Conservation (phyloP, 139 green algal species). For the Coelastrella sp. region DNA sequence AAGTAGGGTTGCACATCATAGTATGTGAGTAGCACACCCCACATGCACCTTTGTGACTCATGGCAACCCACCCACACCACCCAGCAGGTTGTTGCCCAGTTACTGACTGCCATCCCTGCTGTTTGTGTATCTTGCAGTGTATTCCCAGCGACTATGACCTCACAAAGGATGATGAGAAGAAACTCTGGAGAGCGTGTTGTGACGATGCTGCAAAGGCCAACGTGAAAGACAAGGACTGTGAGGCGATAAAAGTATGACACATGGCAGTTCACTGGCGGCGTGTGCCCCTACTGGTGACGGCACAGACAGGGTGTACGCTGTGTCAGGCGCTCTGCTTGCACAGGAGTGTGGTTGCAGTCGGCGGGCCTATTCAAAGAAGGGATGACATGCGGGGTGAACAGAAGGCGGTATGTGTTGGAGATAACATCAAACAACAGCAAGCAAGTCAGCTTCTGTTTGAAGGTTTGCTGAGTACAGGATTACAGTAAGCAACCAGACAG, state of each 20-base stretch:
- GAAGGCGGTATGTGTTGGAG: too few relatives aligned
- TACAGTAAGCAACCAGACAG: too few relatives aligned
- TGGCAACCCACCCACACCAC: background rate
- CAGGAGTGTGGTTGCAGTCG: too few relatives aligned
- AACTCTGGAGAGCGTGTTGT: conserved; percentile 19
- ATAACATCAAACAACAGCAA: too few relatives aligned
- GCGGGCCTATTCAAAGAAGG: too few relatives aligned
- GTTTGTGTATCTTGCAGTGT: background rate
- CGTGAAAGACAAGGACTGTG: conserved; percentile 28
- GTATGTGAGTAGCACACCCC: too few relatives aligned
- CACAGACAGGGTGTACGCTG: background rate
- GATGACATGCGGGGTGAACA: too few relatives aligned
- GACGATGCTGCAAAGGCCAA: background rate
- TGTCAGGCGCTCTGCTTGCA: background rate
- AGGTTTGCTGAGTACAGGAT: too few relatives aligned
- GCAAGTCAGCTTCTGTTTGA: too few relatives aligned
- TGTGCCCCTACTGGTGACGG: background rate
- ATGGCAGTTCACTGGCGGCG: background rate
- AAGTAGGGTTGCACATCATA: too few relatives aligned
- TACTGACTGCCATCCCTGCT: background rate
- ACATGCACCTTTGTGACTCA: background rate
- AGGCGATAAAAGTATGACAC: background rate
- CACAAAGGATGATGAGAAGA: background rate
- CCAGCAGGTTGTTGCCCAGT: background rate
- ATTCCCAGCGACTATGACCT: conserved; percentile 26